Conservation (phyloP, 2,329 filamentous ascomycete genomes). For the Cladobotryum mycophilum region DNA sequence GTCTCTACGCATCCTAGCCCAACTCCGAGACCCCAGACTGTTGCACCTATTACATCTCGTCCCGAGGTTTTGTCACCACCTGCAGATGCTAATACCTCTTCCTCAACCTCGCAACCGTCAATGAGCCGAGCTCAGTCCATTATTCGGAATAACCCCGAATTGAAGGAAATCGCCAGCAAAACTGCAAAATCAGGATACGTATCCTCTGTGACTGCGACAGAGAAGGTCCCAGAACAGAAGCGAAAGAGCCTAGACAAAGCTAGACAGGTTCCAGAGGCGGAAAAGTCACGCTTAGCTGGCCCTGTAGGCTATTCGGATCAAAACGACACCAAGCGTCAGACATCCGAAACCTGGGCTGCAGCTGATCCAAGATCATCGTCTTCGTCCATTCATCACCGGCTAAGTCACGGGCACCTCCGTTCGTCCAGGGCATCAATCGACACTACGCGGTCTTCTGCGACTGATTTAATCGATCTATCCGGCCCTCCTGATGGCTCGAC, state of each 20-base stretch:
- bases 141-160: slow-evolving; percentile 56
- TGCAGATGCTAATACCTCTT: slow-evolving; percentile 24
- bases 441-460: slow-evolving; percentile 17
- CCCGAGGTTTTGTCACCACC: slow-evolving; percentile 15
- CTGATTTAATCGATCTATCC: slow-evolving; percentile 15
- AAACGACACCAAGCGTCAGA: background rate
- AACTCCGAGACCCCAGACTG: slow-evolving; percentile 25
- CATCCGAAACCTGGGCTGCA: slow-evolving; percentile 1
- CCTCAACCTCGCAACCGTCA: slow-evolving; percentile 38
- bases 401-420: slow-evolving; percentile 12
- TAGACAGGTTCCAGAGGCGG: slow-evolving; percentile 4
- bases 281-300: background rate
- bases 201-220: slow-evolving; percentile 55
- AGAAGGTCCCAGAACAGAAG: slow-evolving; percentile 4
- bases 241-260: background rate
- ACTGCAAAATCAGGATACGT: slow-evolving; percentile 33
- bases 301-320: background rate
- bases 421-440: slow-evolving; percentile 15
- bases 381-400: slow-evolving; percentile 16
- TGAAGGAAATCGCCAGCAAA: slow-evolving; percentile 50
- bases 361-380: slow-evolving; percentile 7
- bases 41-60: slow-evolving; percentile 18
- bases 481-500: slow-evolving; percentile 26
- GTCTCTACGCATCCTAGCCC: slow-evolving; percentile 16
- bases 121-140: slow-evolving; percentile 59